Percentiles rank a stretch among this genome's conserved stretches.
Conservation (phyloP, 2,329 filamentous ascomycete species). For the Clarireedia monteithiana region DNA sequence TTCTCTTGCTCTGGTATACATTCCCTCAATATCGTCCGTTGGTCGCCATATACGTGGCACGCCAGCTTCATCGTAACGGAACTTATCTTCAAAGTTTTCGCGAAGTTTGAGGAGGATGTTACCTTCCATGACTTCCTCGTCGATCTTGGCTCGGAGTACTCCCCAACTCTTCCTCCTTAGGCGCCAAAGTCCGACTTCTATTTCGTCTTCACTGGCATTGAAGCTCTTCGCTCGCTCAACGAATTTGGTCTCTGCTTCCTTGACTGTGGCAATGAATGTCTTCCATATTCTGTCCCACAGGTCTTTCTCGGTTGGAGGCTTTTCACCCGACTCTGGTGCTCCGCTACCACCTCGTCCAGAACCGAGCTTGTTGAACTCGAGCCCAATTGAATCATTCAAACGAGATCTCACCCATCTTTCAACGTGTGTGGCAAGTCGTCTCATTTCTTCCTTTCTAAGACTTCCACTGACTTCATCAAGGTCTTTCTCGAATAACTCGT, state of each 20-base stretch:
- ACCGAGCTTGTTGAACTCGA: slow-evolving; percentile 94
- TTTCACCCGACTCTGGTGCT: slow-evolving; percentile 70
- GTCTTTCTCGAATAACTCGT: slow-evolving; percentile 77
- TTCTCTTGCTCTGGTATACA: slow-evolving; percentile 87
- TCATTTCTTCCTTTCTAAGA: slow-evolving; percentile 91
- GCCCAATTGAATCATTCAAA: slow-evolving; percentile 75
- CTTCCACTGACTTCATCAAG: slow-evolving; percentile 80
- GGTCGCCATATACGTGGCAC: slow-evolving; percentile 96
- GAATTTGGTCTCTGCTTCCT: slow-evolving; percentile 79
- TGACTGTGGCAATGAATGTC: slow-evolving; percentile 73
- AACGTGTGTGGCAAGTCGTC: slow-evolving; percentile 78
- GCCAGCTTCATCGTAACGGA: slow-evolving; percentile 91
- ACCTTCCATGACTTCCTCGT: slow-evolving; percentile 97
- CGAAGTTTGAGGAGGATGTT: slow-evolving; percentile 91
- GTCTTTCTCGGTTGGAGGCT: slow-evolving; percentile 67
- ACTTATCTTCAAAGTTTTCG: slow-evolving; percentile 99
- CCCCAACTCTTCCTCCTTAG: slow-evolving; percentile 91
- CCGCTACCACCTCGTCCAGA: slow-evolving; percentile 77
- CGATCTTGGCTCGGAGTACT: slow-evolving; percentile 80
- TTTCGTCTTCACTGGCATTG: slow-evolving; percentile 84
- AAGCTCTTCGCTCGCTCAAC: slow-evolving; percentile 86
- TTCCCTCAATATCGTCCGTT: slow-evolving; percentile 91
- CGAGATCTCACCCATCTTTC: slow-evolving; percentile 91
- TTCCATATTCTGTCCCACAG: slow-evolving; percentile 96
- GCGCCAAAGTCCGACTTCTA: slow-evolving; percentile 87